phyloP scores from a whole-genome alignment of 148 eudicot species.

The Rhododendron kiyosumense region DNA sequence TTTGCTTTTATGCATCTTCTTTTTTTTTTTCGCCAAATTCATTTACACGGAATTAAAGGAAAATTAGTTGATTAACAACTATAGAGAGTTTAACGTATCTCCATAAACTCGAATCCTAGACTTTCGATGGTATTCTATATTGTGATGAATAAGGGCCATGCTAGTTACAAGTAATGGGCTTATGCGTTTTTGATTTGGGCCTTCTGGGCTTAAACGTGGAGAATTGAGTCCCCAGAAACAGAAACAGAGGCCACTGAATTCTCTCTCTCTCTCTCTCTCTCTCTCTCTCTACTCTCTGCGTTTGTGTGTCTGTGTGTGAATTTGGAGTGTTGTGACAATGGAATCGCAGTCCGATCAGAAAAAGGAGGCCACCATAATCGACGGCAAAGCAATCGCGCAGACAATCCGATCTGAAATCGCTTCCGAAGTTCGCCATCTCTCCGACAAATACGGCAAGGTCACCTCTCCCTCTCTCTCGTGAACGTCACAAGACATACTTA shows the following conservation, averaged over 20 bases:
- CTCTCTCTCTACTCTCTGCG: neutral
- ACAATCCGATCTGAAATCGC: conserved; percentile 87
- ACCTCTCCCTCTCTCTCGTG: neutral
- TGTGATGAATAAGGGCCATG: neutral
- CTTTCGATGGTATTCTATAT: neutral
- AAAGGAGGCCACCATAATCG: conserved; percentile 52
- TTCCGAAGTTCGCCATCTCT: conserved; percentile 57
- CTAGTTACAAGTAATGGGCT: neutral
- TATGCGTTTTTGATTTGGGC: neutral
- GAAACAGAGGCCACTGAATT: neutral
- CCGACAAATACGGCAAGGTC: conserved; percentile 63
- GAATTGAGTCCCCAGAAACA: neutral
- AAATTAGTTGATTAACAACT: too few species aligned
- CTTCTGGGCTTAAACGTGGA: neutral
- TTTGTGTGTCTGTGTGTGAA: neutral
- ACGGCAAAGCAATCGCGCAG: conserved; percentile 87
- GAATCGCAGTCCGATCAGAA: conserved; percentile 1
- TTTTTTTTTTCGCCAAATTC: neutral
- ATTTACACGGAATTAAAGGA: neutral
- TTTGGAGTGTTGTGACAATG: neutral
- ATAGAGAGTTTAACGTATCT: neutral
- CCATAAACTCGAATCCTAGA: neutral
- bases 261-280: neutral
- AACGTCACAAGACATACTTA: too few species aligned
- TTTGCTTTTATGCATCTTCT: too few species aligned